Evolutionary conservation across 208 protist genomes (phyloP).

Genomic region (Leishmania braziliensis): DNA sequence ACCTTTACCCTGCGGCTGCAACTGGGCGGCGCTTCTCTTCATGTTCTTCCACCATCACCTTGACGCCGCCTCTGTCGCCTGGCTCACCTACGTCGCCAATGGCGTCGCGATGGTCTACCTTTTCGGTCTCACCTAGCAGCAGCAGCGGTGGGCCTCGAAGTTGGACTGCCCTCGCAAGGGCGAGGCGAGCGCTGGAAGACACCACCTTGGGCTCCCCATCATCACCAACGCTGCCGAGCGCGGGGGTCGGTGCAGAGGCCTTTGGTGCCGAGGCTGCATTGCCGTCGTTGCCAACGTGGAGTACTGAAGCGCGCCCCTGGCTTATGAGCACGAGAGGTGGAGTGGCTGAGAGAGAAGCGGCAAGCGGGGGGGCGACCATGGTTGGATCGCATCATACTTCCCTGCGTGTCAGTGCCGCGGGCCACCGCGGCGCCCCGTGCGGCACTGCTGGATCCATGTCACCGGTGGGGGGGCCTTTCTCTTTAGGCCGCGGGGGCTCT

Average conservation of each 20-base stretch:
- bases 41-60: conserved; percentile 8
- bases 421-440: background rate
- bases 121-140: conserved; percentile 9
- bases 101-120: background rate
- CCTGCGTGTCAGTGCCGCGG: background rate
- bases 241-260: background rate
- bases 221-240: background rate
- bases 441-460: background rate
- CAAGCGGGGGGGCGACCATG: background rate
- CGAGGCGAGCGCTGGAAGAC: conserved; percentile 11
- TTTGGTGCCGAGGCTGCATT: background rate
- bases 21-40: conserved; percentile 12
- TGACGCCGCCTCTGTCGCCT: conserved; percentile 26
- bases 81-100: conserved; percentile 15
- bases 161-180: background rate
- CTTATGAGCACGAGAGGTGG: background rate
- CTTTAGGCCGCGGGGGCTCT: background rate
- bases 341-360: background rate
- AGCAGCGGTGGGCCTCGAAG: conserved; percentile 4
- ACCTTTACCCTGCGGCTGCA: background rate
- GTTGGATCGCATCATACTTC: background rate
- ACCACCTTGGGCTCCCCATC: conserved; percentile 1
- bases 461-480: background rate
- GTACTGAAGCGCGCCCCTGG: conserved; percentile 3
- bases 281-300: background rate